These are phyloP conservation scores for Ensete ventricosum DNA, from an alignment of 176 grass and related monocot genomes.

Conservation along the genomic window DNA sequence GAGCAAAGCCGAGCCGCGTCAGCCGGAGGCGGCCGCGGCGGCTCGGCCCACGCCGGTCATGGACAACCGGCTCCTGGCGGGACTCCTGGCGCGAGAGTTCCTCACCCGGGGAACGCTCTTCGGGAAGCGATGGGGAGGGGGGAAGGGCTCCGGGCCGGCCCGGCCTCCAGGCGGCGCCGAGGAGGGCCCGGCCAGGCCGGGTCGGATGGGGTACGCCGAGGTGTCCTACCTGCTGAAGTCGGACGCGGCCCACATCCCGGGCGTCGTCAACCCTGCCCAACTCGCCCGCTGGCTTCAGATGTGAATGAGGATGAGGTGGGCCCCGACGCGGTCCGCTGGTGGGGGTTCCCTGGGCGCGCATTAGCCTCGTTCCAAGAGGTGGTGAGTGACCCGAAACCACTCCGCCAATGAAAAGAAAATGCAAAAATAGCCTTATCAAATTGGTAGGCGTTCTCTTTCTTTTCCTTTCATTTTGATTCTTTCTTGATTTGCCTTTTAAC, in stretches of 20 bases:
- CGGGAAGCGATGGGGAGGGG: constrained; percentile 37
- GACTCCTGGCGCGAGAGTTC: constrained; percentile 78
- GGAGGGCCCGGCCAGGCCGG: constrained; percentile 4
- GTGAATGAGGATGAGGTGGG: constrained; percentile 7
- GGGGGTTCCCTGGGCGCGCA: too few species aligned
- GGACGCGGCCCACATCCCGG: constrained; percentile 47
- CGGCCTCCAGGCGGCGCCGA: not conserved
- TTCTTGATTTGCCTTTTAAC: too few species aligned
- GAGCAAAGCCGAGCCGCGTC: not conserved
- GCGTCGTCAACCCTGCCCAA: constrained; percentile 79
- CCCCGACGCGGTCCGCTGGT: not conserved
- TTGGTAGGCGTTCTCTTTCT: too few species aligned
- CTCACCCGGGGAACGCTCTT: constrained; percentile 57
- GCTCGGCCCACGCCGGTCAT: not conserved
- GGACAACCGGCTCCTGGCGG: constrained; percentile 63
- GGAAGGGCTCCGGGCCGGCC: not conserved
- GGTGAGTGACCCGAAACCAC: too few species aligned
- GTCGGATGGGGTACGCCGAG: constrained; percentile 38
- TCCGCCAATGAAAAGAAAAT: too few species aligned
- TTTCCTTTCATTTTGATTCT: too few species aligned
- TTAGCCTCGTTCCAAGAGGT: too few species aligned
- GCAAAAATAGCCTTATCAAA: too few species aligned
- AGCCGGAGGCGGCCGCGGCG: not conserved
- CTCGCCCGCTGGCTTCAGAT: constrained; percentile 66
- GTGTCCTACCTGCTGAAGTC: constrained; percentile 45